These are phyloP conservation scores for Trichoderma endophyticum DNA, from an alignment of 2,329 filamentous ascomycete genomes.

Conservation along the genomic window DNA sequence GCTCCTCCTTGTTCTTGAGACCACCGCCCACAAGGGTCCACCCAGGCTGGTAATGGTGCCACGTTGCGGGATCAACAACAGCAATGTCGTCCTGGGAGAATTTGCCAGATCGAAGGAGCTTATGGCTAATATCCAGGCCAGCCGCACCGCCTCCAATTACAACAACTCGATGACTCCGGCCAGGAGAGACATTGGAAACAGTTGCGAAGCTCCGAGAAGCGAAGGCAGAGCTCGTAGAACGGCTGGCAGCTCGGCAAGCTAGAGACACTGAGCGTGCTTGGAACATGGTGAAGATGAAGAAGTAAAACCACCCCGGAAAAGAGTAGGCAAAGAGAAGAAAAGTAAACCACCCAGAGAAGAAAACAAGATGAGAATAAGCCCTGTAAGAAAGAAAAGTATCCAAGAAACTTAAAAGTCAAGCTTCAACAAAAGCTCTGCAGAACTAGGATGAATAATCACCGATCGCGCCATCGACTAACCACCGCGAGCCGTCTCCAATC, in stretches of 20 bases:
- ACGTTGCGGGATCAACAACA: slow-evolving; percentile 58
- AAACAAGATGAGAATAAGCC: not conserved
- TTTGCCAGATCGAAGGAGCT: slow-evolving; percentile 58
- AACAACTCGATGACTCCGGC: slow-evolving; percentile 57
- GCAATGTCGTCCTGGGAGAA: slow-evolving; percentile 61
- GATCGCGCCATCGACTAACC: slow-evolving; percentile 13
- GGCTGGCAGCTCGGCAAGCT: slow-evolving; percentile 20
- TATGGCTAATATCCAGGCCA: slow-evolving; percentile 63
- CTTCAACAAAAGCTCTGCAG: not conserved
- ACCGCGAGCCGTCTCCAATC: slow-evolving; percentile 8
- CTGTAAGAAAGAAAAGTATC: not conserved
- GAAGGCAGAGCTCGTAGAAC: not conserved
- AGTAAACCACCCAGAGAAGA: not conserved
- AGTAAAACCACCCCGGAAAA: not conserved
- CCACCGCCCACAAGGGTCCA: slow-evolving; percentile 68
- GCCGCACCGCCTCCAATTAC: slow-evolving; percentile 66
- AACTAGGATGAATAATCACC: slow-evolving; percentile 9
- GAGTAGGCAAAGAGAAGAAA: not conserved
- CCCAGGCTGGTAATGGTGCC: slow-evolving; percentile 67
- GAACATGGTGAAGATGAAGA: slow-evolving; percentile 24
- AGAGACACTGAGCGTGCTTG: slow-evolving; percentile 20
- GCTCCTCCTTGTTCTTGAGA: slow-evolving; percentile 59
- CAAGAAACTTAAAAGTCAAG: not conserved
- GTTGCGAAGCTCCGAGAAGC: slow-evolving; percentile 22
- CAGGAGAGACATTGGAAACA: slow-evolving; percentile 29